Conservation (phyloP, 805 yeast genomes). For the Candida germanica region DNA sequence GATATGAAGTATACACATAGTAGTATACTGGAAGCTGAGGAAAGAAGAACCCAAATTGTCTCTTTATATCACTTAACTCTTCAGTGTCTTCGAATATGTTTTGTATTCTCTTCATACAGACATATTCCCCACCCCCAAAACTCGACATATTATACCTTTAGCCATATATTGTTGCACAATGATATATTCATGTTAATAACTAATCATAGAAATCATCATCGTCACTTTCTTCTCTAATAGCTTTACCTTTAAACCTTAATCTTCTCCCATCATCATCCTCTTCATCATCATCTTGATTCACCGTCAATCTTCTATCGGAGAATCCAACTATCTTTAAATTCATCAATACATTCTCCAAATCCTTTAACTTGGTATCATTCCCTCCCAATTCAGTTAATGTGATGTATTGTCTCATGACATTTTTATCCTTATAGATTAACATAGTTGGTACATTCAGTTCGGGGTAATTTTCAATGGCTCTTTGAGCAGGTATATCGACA, state of each 20-base stretch:
- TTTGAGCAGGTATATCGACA: slow-evolving; percentile 84
- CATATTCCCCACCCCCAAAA: no score
- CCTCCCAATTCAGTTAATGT: slow-evolving; percentile 86
- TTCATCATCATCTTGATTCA: slow-evolving; percentile 56
- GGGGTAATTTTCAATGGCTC: slow-evolving; percentile 93
- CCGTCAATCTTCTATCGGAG: slow-evolving; percentile 62
- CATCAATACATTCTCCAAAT: slow-evolving; percentile 72
- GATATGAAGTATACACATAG: no score
- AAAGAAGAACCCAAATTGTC: no score
- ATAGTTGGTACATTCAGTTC: slow-evolving; percentile 88
- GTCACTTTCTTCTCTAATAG: slow-evolving; percentile 45
- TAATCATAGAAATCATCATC: slow-evolving; percentile 27
- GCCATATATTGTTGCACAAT: neutral
- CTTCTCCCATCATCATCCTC: slow-evolving; percentile 52
- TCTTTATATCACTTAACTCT: no score
- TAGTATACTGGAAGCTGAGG: no score
- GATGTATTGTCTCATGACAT: slow-evolving; percentile 75
- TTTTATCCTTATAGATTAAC: slow-evolving; percentile 72
- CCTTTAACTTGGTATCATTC: slow-evolving; percentile 62
- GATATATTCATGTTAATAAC: neutral
- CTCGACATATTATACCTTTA: no score
- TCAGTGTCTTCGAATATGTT: no score
- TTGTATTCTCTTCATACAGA: no score
- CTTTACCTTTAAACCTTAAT: slow-evolving; percentile 48
- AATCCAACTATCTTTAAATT: slow-evolving; percentile 61